Percentiles rank a stretch among this genome's conserved stretches.
Evolutionary conservation across 2,329 filamentous ascomycete species (phyloP).

Genomic region (Cytospora piceicola): DNA sequence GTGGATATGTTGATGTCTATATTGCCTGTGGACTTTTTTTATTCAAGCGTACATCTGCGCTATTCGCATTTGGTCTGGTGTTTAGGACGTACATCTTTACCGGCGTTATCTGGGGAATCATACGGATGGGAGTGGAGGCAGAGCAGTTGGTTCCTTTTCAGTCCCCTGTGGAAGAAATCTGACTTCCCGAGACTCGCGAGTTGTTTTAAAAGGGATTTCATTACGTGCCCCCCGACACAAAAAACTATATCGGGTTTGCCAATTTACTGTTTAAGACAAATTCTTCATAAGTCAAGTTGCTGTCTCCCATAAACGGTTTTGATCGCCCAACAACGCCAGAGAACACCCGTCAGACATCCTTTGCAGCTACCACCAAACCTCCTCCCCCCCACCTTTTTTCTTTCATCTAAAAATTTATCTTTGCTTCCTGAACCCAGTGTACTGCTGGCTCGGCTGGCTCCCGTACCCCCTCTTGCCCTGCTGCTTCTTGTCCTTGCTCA

Average conservation of each 20-base stretch:
- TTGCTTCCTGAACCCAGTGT: slow-evolving; percentile 28
- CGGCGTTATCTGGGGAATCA: background rate
- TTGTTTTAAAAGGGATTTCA: background rate
- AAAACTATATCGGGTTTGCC: background rate
- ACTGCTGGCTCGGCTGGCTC: slow-evolving; percentile 70
- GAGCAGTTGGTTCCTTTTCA: background rate
- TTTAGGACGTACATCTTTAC: slow-evolving; percentile 14
- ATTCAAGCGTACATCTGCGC: slow-evolving; percentile 11
- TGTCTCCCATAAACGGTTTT: background rate
- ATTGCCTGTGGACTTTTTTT: background rate
- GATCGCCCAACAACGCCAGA: background rate
- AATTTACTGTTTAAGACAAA: background rate
- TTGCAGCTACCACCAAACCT: background rate
- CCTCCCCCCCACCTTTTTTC: background rate
- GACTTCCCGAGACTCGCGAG: background rate
- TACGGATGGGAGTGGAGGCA: background rate
- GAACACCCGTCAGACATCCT: background rate
- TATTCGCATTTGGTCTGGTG: slow-evolving; percentile 20
- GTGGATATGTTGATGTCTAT: background rate
- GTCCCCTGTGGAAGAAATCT: background rate
- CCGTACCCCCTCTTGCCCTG: slow-evolving; percentile 71
- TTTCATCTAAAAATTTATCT: background rate
- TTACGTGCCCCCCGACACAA: background rate
- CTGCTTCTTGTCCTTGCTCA: slow-evolving; percentile 73
- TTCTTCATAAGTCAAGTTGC: background rate